A percentile compares a stretch with the other conserved stretches of the same genome.
Evolutionary conservation across 2,329 filamentous ascomycete genomes (phyloP).

Genomic region (Lecanoromycetidae sp.): DNA sequence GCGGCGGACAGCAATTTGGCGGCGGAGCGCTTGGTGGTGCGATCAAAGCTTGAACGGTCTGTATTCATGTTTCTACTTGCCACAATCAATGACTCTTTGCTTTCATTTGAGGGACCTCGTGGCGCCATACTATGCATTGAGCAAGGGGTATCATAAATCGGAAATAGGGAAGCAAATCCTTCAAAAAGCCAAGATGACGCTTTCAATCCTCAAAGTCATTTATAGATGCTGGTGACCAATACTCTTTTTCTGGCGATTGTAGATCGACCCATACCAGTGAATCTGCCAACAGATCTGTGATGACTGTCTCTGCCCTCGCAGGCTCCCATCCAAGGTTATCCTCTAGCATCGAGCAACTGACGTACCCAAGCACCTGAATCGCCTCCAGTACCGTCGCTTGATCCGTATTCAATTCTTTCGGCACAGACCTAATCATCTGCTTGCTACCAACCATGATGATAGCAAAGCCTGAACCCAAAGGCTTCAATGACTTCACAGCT

Average conservation of each 20-base stretch:
- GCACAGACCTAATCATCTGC: slow-evolving; percentile 81
- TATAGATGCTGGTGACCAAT: slow-evolving; percentile 51
- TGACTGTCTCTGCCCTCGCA: slow-evolving; percentile 72
- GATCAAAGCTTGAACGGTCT: slow-evolving; percentile 35
- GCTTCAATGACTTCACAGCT: slow-evolving; percentile 74
- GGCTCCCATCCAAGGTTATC: slow-evolving; percentile 76
- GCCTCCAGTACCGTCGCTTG: slow-evolving; percentile 87
- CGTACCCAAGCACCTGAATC: slow-evolving; percentile 77
- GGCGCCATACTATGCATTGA: slow-evolving; percentile 3
- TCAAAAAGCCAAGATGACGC: not conserved
- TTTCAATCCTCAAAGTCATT: slow-evolving; percentile 15
- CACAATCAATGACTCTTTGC: not conserved
- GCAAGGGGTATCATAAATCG: slow-evolving; percentile 5
- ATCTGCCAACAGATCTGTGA: slow-evolving; percentile 79
- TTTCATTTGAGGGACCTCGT: slow-evolving; percentile 8
- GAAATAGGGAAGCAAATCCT: not conserved
- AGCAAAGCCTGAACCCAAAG: slow-evolving; percentile 77
- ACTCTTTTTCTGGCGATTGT: slow-evolving; percentile 77
- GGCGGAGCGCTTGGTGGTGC: slow-evolving; percentile 40
- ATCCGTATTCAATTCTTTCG: slow-evolving; percentile 88
- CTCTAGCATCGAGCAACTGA: slow-evolving; percentile 79
- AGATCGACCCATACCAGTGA: slow-evolving; percentile 90
- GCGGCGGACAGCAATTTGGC: slow-evolving; percentile 38
- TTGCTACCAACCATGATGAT: slow-evolving; percentile 73
- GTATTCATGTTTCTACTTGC: not conserved